A percentile compares a stretch with the other conserved stretches of the same genome.
Evolutionary conservation across 2,329 filamentous ascomycete species (phyloP).

Genomic region (Phaeomoniella chlamydospora): DNA sequence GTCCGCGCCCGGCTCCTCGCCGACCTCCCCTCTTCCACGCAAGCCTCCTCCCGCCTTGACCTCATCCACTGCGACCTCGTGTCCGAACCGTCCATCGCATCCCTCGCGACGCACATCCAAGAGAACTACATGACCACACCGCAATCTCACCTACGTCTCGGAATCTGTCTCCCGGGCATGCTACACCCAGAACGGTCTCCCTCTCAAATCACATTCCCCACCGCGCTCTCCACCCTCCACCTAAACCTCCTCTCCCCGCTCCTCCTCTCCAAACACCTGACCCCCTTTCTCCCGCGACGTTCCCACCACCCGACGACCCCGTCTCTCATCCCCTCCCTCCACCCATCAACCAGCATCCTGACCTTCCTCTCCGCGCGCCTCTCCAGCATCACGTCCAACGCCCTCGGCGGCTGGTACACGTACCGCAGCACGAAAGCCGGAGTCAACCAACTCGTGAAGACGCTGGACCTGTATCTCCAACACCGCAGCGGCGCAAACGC

Average conservation of each 20-base stretch:
- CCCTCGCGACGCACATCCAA: conserved; percentile 39
- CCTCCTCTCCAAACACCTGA: conserved; percentile 64
- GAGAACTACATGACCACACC: conserved; percentile 32
- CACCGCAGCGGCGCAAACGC: conserved; percentile 45
- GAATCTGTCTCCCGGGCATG: conserved; percentile 56
- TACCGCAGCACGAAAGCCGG: conserved; percentile 66
- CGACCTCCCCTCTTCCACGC: conserved; percentile 10
- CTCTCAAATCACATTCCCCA: conserved; percentile 44
- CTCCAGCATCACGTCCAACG: conserved; percentile 58
- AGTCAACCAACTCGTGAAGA: conserved; percentile 57
- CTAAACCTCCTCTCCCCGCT: conserved; percentile 63
- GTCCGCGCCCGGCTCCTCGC: conserved; percentile 35
- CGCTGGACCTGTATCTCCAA: conserved; percentile 53
- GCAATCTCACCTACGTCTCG: conserved; percentile 47
- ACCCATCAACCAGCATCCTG: conserved; percentile 46
- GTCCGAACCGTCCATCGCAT: conserved; percentile 42
- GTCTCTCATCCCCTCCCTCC: conserved; percentile 15
- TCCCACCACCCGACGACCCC: conserved; percentile 14
- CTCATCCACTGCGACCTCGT: conserved; percentile 18
- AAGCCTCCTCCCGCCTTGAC: conserved; percentile 19
- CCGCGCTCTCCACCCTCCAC: conserved; percentile 53
- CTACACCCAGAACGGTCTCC: conserved; percentile 61
- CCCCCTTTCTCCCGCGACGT: conserved; percentile 47
- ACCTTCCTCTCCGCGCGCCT: conserved; percentile 68
- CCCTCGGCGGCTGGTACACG: conserved; percentile 64